Evolutionary conservation across 2,329 filamentous ascomycete genomes (phyloP).

Genomic region (Neopestalotiopsis sp.): DNA sequence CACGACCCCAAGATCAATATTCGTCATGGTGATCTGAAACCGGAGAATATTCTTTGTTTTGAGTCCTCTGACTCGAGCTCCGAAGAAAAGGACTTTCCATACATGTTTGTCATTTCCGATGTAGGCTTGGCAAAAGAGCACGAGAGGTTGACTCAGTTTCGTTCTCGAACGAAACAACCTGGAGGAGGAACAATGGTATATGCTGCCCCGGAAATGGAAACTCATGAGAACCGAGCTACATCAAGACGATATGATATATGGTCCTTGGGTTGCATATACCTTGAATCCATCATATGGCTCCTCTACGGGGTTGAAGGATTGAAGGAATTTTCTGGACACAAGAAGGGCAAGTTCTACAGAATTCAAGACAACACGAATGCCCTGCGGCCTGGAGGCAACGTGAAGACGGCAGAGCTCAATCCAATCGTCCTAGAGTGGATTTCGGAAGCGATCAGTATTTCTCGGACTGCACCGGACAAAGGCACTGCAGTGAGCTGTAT

Average conservation of each 20-base stretch:
- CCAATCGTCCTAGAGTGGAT: background rate
- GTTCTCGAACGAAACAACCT: background rate
- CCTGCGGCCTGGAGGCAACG: background rate
- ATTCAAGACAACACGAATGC: background rate
- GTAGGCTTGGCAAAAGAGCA: slow-evolving; percentile 24
- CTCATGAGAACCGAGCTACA: background rate
- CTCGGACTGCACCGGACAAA: background rate
- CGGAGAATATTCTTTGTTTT: slow-evolving; percentile 23
- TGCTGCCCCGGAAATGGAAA: slow-evolving; percentile 19
- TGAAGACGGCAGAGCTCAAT: background rate
- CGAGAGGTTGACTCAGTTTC: background rate
- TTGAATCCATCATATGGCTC: slow-evolving; percentile 23
- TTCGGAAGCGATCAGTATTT: background rate
- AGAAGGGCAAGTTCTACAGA: background rate
- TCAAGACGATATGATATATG: slow-evolving; percentile 24
- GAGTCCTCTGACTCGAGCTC: background rate
- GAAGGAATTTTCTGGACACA: background rate
- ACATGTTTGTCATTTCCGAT: slow-evolving; percentile 22
- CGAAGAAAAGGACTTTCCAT: background rate
- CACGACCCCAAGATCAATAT: background rate
- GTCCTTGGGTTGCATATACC: slow-evolving; percentile 22
- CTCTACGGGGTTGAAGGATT: background rate
- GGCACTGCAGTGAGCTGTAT: background rate
- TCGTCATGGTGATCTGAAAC: too few relatives aligned
- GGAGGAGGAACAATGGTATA: slow-evolving; percentile 11